Evolutionary conservation across 192 early-diverging fungal species (phyloP).

Genomic region (Gorgonomyces haynaldii): DNA sequence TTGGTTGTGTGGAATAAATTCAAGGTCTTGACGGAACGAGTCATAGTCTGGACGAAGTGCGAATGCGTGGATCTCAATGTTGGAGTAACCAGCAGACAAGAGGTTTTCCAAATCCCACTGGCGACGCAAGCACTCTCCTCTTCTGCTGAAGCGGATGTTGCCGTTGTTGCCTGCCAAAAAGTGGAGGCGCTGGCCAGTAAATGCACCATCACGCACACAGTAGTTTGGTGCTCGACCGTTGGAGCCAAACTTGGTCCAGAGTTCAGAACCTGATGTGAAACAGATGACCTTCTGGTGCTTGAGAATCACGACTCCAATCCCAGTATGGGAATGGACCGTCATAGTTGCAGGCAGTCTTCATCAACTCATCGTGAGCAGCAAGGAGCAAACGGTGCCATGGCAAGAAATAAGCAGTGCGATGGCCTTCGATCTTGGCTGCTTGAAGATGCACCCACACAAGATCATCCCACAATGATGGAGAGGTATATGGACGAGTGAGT

Average conservation of each 20-base stretch:
- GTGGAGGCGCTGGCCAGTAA: not conserved
- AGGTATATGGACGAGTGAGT: too few relatives aligned
- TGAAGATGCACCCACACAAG: conserved; percentile 11
- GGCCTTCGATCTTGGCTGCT: not conserved
- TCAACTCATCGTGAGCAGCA: conserved; percentile 7
- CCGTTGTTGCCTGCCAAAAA: too few relatives aligned
- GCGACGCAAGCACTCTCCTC: not conserved
- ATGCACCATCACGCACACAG: not conserved
- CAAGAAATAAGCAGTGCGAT: conserved; percentile 15
- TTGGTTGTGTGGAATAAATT: conserved; percentile 4
- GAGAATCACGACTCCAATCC: conserved; percentile 50
- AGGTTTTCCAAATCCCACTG: too few relatives aligned
- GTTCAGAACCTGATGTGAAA: too few relatives aligned
- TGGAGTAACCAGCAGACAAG: too few relatives aligned
- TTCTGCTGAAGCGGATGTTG: too few relatives aligned
- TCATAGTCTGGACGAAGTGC: not conserved
- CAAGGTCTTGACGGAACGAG: not conserved
- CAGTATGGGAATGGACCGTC: conserved; percentile 46
- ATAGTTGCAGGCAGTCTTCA: conserved; percentile 12
- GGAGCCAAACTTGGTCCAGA: conserved; percentile 5
- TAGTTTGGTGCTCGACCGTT: not conserved
- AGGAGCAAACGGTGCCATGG: conserved; percentile 27
- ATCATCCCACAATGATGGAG: conserved; percentile 12
- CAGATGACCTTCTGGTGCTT: conserved; percentile 28
- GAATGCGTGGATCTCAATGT: too few relatives aligned